Evolutionary conservation across 345 rosid genomes (phyloP).

Genomic region (Laguncularia racemosa): DNA sequence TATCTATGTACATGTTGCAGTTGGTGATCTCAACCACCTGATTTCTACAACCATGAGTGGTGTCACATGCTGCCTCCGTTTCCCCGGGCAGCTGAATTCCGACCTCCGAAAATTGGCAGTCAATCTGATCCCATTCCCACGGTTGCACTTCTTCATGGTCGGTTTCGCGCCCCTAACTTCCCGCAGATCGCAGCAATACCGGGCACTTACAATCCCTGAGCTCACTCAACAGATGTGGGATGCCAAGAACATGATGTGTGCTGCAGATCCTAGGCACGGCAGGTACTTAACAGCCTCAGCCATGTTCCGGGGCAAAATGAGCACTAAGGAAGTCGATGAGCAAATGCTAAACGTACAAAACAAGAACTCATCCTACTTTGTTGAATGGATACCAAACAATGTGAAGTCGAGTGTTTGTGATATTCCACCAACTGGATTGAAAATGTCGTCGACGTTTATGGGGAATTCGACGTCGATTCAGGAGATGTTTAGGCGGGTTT

Average conservation of each 20-base stretch:
- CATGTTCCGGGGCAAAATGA: slow-evolving; percentile 88
- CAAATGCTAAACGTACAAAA: slow-evolving; percentile 90
- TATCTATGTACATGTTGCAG: slow-evolving; percentile 16
- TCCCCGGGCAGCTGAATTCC: slow-evolving; percentile 83
- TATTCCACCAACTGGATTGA: slow-evolving; percentile 61
- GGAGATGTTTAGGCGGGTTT: slow-evolving; percentile 56
- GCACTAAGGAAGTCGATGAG: slow-evolving; percentile 88
- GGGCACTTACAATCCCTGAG: slow-evolving; percentile 73
- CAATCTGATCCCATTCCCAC: slow-evolving; percentile 72
- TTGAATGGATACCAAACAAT: slow-evolving; percentile 61
- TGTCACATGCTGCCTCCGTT: slow-evolving; percentile 78
- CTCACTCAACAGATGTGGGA: slow-evolving; percentile 91
- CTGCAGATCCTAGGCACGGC: slow-evolving; percentile 85
- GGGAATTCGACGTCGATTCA: slow-evolving; percentile 72
- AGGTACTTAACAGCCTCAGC: slow-evolving; percentile 86
- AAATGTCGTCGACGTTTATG: slow-evolving; percentile 74
- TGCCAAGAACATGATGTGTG: slow-evolving; percentile 79
- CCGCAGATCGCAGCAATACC: slow-evolving; percentile 75
- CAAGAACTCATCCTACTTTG: slow-evolving; percentile 88
- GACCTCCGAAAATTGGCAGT: slow-evolving; percentile 80
- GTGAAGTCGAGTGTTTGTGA: slow-evolving; percentile 80
- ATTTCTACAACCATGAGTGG: slow-evolving; percentile 83
- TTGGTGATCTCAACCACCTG: slow-evolving; percentile 82
- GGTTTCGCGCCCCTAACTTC: slow-evolving; percentile 78
- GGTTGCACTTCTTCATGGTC: slow-evolving; percentile 83